Percentiles rank a stretch among this genome's conserved stretches.
These are phyloP conservation scores for Alternaria metachromatica DNA, from an alignment of 2,329 filamentous ascomycete genomes.

Conservation along the genomic window DNA sequence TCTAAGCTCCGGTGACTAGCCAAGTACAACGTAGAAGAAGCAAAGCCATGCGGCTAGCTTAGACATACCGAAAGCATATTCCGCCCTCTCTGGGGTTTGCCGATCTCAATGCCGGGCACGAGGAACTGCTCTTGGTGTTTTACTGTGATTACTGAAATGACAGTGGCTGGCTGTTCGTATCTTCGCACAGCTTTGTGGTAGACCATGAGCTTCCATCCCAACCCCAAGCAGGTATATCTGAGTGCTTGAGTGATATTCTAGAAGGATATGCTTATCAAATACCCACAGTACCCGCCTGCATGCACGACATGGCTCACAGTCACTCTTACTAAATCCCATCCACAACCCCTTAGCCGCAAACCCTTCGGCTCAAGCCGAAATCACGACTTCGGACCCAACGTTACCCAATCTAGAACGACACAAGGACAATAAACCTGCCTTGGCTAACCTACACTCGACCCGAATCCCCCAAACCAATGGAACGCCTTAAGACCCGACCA, in stretches of 20 bases:
- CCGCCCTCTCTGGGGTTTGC: neutral
- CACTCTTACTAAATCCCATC: neutral
- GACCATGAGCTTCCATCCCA: neutral
- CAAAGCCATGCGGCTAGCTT: conserved; percentile 6
- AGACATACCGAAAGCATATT: neutral
- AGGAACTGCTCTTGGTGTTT: neutral
- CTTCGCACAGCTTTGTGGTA: neutral
- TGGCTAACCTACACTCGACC: neutral
- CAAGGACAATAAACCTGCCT: neutral
- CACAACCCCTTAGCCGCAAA: neutral
- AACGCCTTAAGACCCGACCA: neutral
- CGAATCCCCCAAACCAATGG: neutral
- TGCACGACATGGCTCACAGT: neutral
- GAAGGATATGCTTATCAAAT: neutral
- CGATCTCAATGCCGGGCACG: conserved; percentile 1
- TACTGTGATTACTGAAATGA: neutral
- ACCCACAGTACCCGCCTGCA: neutral
- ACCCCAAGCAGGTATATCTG: neutral
- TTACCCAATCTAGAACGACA: neutral
- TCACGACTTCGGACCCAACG: neutral
- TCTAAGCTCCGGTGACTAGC: neutral
- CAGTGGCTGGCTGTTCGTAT: neutral
- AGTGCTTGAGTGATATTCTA: neutral
- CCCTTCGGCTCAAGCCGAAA: conserved; percentile 1
- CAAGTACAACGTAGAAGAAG: conserved; percentile 6